phyloP scores from a whole-genome alignment of 1,284 basidiomycete species.

The Malassezia dermatis region DNA sequence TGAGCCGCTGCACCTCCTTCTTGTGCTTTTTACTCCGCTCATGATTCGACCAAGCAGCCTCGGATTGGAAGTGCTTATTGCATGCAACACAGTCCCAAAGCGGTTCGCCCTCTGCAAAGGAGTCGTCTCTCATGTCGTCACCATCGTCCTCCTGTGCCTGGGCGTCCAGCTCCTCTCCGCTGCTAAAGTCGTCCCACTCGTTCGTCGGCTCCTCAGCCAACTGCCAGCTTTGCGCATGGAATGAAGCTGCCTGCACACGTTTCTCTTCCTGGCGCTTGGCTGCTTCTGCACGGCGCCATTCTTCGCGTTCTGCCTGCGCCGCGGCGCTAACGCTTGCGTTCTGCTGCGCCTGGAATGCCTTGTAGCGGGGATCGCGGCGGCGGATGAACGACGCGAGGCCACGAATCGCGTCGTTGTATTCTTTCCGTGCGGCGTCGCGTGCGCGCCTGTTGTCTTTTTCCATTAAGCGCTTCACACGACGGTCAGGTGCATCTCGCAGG shows the following conservation, averaged over 20 bases:
- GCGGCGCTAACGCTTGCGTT: slow-evolving; percentile 51
- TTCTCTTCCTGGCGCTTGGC: slow-evolving; percentile 31
- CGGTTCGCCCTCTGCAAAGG: slow-evolving; percentile 12
- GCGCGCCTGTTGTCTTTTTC: slow-evolving; percentile 92
- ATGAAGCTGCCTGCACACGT: slow-evolving; percentile 55
- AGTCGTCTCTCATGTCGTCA: slow-evolving; percentile 7
- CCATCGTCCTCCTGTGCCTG: neutral
- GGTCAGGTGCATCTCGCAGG: slow-evolving; percentile 69
- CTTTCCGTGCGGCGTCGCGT: slow-evolving; percentile 71
- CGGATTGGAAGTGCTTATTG: slow-evolving; percentile 76
- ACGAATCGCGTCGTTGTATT: slow-evolving; percentile 84
- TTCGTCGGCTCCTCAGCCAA: slow-evolving; percentile 23
- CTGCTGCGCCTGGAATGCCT: slow-evolving; percentile 50
- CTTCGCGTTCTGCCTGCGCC: slow-evolving; percentile 52
- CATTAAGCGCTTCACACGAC: slow-evolving; percentile 70
- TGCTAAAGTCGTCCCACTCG: slow-evolving; percentile 24
- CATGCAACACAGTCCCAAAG: slow-evolving; percentile 94
- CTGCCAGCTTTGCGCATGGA: slow-evolving; percentile 48
- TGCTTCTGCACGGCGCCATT: slow-evolving; percentile 47
- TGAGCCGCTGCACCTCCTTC: slow-evolving; percentile 55
- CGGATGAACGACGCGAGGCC: slow-evolving; percentile 68
- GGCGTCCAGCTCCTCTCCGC: slow-evolving; percentile 18
- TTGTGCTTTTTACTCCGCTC: slow-evolving; percentile 91
- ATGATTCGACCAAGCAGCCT: slow-evolving; percentile 90
- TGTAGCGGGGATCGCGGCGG: slow-evolving; percentile 87